Conservation (phyloP, 192 early-diverging fungal genomes). For the Backusella sp. region DNA sequence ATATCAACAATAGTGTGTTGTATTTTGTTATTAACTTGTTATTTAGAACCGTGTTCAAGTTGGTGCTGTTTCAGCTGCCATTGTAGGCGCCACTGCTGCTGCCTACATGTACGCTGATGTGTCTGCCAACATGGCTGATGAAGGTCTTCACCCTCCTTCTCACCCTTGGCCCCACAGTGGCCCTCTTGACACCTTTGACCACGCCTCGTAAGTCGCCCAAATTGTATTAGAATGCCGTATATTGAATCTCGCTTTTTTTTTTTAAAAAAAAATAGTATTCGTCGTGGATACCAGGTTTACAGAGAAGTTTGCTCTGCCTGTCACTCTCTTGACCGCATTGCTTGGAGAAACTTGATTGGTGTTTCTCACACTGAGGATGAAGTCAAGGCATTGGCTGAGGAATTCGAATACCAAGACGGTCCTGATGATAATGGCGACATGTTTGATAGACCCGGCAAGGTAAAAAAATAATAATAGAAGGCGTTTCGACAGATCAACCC, state of each 20-base stretch:
- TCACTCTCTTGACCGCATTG: constrained; percentile 92
- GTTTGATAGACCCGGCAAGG: constrained; percentile 92
- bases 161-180: constrained; percentile 88
- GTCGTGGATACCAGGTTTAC: constrained; percentile 99
- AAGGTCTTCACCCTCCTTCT: constrained; percentile 88
- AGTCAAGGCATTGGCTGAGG: constrained; percentile 90
- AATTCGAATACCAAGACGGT: constrained; percentile 90
- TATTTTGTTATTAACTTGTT: neutral
- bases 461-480: constrained; percentile 1
- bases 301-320: constrained; percentile 97
- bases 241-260: too few relatives aligned
- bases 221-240: too few relatives aligned
- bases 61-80: constrained; percentile 52
- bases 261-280: constrained; percentile 80
- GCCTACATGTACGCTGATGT: constrained; percentile 51
- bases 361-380: constrained; percentile 93
- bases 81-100: constrained; percentile 52
- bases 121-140: constrained; percentile 82
- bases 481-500: too few relatives aligned
- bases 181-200: constrained; percentile 87
- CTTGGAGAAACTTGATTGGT: constrained; percentile 95
- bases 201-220: constrained; percentile 65
- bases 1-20: too few relatives aligned
- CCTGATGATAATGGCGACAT: constrained; percentile 90
- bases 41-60: constrained; percentile 35